A percentile compares a stretch with the other conserved stretches of the same genome.
Evolutionary conservation across 2,329 filamentous ascomycete species (phyloP).

Genomic region (Stachybotrys elegans): DNA sequence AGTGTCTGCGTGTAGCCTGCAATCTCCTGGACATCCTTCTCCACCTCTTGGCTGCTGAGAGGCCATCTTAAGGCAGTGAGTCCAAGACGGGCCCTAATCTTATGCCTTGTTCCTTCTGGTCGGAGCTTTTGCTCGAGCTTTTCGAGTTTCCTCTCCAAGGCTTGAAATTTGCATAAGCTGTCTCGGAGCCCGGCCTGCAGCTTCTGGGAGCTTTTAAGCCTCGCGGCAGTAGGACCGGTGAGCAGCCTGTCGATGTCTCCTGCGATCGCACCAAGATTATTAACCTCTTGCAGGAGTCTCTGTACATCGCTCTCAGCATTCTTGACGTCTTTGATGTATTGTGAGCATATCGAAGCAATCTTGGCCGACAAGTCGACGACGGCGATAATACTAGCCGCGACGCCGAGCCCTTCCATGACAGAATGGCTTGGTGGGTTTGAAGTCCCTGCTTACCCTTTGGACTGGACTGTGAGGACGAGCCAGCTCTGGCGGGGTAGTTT

Average conservation of each 20-base stretch:
- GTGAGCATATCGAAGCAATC: conserved; percentile 1
- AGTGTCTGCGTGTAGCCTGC: conserved; percentile 1
- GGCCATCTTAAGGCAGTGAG: neutral
- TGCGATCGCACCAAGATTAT: neutral
- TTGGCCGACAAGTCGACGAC: conserved; percentile 2
- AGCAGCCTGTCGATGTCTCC: neutral
- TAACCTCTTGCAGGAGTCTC: neutral
- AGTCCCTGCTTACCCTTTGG: neutral
- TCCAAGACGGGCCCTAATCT: neutral
- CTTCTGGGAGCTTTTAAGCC: conserved; percentile 1
- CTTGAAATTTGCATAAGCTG: conserved; percentile 2
- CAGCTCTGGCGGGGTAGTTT: neutral
- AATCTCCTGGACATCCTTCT: conserved; percentile 3
- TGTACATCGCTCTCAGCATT: neutral
- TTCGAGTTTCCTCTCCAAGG: neutral
- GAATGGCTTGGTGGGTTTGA: neutral
- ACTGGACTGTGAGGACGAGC: neutral
- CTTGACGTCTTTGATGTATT: neutral
- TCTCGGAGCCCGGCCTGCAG: neutral
- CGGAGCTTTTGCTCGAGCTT: neutral
- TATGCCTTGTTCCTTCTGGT: neutral
- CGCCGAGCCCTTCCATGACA: conserved; percentile 1
- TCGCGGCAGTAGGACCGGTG: neutral
- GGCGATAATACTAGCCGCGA: conserved; percentile 1
- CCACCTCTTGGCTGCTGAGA: neutral